phyloP scores from a whole-genome alignment of 305 asterid genomes.

The Fraxinus ornus region DNA sequence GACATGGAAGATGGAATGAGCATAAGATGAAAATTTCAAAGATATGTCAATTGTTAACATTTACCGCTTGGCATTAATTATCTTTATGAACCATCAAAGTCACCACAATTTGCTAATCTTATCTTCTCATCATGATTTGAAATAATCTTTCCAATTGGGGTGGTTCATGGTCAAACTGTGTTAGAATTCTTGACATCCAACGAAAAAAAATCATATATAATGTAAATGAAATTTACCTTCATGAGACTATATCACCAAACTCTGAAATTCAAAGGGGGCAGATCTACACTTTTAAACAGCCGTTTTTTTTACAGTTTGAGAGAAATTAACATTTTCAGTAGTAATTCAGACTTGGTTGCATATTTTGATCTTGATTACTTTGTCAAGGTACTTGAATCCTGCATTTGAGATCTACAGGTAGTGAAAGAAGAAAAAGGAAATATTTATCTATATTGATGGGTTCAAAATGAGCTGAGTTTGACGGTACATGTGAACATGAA shows the following conservation, averaged over 20 bases:
- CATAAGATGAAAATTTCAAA: neutral
- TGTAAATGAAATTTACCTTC: neutral
- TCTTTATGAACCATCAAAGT: neutral
- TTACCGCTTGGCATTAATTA: neutral
- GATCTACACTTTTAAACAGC: neutral
- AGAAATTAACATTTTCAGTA: neutral
- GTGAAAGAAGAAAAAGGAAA: neutral
- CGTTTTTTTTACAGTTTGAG: neutral
- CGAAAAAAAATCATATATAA: neutral
- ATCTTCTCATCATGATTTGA: neutral
- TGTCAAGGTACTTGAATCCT: constrained; percentile 2
- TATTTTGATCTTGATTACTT: constrained; percentile 16
- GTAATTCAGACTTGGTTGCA: neutral
- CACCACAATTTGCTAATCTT: neutral
- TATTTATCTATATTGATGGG: neutral
- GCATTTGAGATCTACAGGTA: constrained; percentile 1
- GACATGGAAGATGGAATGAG: neutral
- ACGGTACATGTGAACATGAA: neutral
- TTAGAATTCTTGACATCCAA: neutral
- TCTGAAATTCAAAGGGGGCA: neutral
- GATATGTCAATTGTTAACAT: neutral
- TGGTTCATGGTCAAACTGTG: neutral
- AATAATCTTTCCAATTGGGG: neutral
- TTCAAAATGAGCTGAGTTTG: neutral
- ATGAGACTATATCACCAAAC: neutral